These are phyloP conservation scores for Pinus albicaulis DNA, from an alignment of 75 land plant genomes.

Conservation along the genomic window DNA sequence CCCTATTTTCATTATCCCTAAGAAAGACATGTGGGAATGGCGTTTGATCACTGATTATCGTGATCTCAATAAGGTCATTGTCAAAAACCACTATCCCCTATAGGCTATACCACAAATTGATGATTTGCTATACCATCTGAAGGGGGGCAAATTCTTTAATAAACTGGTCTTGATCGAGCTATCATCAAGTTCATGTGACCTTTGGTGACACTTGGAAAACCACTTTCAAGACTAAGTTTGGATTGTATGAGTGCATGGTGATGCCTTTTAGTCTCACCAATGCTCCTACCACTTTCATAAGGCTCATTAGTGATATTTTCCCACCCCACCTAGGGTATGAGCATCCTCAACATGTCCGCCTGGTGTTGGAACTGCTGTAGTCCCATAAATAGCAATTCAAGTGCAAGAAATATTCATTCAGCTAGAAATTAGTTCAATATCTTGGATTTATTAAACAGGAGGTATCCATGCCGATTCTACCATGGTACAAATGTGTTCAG, in stretches of 20 bases:
- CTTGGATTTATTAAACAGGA: no score
- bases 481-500: no score
- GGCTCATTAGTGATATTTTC: neutral
- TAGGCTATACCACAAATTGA: no score
- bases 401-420: neutral
- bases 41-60: neutral
- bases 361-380: neutral
- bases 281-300: neutral
- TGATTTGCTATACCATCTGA: neutral
- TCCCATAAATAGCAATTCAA: neutral
- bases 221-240: neutral
- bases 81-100: neutral
- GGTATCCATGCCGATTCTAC: no score
- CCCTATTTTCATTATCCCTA: no score
- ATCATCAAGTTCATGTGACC: neutral
- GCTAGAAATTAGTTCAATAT: no score
- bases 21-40: neutral
- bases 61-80: neutral
- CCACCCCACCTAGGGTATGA: no score
- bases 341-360: neutral
- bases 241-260: neutral
- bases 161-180: neutral
- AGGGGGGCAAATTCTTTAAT: neutral
- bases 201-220: neutral
- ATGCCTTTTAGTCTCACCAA: neutral